Conservation (phyloP, 2,329 filamentous ascomycete genomes). For the Epichloe scottii region DNA sequence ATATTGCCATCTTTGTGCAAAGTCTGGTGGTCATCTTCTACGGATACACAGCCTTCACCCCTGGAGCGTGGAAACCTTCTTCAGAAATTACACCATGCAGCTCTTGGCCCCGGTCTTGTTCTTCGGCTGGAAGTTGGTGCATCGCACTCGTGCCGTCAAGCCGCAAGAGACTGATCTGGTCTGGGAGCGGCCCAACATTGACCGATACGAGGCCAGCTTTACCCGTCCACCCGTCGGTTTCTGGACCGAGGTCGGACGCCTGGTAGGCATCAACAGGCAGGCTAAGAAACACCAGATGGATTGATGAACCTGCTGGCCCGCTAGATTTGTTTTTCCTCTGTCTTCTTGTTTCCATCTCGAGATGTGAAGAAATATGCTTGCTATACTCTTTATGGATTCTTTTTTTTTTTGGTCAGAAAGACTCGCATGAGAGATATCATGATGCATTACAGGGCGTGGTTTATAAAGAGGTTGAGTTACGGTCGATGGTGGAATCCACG, state of each 20-base stretch:
- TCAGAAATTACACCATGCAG: conserved; percentile 45
- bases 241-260: conserved; percentile 39
- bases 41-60: conserved; percentile 40
- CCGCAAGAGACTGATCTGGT: conserved; percentile 45
- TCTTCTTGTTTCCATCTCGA: not conserved
- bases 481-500: not conserved
- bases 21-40: conserved; percentile 34
- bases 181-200: conserved; percentile 47
- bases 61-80: conserved; percentile 36
- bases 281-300: conserved; percentile 9
- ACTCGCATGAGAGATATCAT: not conserved
- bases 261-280: conserved; percentile 27
- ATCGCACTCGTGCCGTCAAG: conserved; percentile 41
- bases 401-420: not conserved
- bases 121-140: conserved; percentile 49
- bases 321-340: too few relatives aligned
- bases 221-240: conserved; percentile 36
- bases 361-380: not conserved
- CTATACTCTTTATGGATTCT: not conserved
- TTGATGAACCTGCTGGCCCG: not conserved
- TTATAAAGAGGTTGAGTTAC: conserved; percentile 1
- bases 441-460: not conserved
- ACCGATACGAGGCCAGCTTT: conserved; percentile 43
- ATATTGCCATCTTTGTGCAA: conserved; percentile 31
- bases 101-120: conserved; percentile 41